A percentile compares a stretch with the other conserved stretches of the same genome.
Conservation (phyloP, 345 rosid genomes). For the Garcia nutans region DNA sequence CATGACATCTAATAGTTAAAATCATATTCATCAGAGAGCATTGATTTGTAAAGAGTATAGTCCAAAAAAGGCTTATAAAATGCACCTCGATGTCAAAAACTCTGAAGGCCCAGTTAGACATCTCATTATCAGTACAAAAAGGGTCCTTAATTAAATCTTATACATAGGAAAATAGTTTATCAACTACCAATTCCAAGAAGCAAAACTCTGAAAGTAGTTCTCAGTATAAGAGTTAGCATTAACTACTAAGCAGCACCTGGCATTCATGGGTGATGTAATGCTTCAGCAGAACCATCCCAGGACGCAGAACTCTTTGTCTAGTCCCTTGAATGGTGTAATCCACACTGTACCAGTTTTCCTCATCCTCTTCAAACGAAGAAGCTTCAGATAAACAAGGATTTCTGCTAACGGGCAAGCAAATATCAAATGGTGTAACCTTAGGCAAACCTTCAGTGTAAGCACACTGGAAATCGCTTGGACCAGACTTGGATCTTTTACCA, state of each 20-base stretch:
- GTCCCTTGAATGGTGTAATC: neutral
- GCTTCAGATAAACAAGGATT: neutral
- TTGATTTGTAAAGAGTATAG: neutral
- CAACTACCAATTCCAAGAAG: neutral
- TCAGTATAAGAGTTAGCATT: neutral
- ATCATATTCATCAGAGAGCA: neutral
- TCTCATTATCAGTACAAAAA: neutral
- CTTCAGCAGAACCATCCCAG: slow-evolving; percentile 62
- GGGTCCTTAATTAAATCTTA: neutral
- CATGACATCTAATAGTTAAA: neutral
- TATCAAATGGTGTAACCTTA: slow-evolving; percentile 31
- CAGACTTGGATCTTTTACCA: neutral
- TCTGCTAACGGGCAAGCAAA: slow-evolving; percentile 23
- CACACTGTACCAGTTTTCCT: neutral
- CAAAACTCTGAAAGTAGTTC: neutral
- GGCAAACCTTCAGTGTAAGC: neutral
- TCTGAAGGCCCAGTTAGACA: neutral
- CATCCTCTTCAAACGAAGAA: neutral
- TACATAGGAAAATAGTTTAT: neutral
- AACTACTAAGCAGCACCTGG: slow-evolving; percentile 35
- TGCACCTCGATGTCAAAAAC: neutral
- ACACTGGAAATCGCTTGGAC: slow-evolving; percentile 2
- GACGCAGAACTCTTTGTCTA: slow-evolving; percentile 31
- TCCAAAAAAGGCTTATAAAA: neutral
- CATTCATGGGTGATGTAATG: slow-evolving; percentile 27